Evolutionary conservation across 108 stramenopile genomes (phyloP).

Genomic region (Stephanodiscus triporus): DNA sequence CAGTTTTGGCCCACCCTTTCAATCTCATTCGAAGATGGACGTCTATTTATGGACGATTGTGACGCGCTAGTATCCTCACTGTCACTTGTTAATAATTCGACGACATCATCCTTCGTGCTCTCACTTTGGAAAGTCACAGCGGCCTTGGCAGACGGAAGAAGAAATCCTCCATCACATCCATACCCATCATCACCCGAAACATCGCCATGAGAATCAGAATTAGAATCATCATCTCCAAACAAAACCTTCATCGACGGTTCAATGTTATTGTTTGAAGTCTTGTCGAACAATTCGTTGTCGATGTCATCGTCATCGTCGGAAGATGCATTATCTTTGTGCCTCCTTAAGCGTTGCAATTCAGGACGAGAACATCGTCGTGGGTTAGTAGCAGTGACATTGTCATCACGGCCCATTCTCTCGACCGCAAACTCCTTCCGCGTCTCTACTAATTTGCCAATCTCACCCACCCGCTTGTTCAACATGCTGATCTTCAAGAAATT

Average conservation of each 20-base stretch:
- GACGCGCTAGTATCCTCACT: constrained; percentile 3
- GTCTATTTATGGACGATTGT: neutral
- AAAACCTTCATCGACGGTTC: constrained; percentile 37
- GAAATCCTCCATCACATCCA: constrained; percentile 45
- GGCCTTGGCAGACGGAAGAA: constrained; percentile 13
- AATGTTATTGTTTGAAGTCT: constrained; percentile 5
- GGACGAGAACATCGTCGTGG: constrained; percentile 1
- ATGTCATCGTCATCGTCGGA: constrained; percentile 29
- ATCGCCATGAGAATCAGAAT: constrained; percentile 26
- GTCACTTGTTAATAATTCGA: constrained; percentile 22
- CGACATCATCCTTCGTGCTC: neutral
- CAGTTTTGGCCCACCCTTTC: neutral
- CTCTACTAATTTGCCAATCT: constrained; percentile 40
- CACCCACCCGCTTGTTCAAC: constrained; percentile 62
- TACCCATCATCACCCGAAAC: constrained; percentile 8
- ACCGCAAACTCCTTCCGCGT: constrained; percentile 14
- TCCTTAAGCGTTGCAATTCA: constrained; percentile 2
- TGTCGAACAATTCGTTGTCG: constrained; percentile 22
- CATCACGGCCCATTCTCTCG: constrained; percentile 7
- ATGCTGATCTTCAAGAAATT: constrained; percentile 85
- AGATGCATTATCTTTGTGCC: constrained; percentile 4
- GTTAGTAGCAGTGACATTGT: neutral
- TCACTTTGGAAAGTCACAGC: neutral
- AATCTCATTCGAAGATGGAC: neutral
- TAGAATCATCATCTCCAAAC: constrained; percentile 45